phyloP scores from a whole-genome alignment of 306 rosid species.

The Comarum palustre region DNA sequence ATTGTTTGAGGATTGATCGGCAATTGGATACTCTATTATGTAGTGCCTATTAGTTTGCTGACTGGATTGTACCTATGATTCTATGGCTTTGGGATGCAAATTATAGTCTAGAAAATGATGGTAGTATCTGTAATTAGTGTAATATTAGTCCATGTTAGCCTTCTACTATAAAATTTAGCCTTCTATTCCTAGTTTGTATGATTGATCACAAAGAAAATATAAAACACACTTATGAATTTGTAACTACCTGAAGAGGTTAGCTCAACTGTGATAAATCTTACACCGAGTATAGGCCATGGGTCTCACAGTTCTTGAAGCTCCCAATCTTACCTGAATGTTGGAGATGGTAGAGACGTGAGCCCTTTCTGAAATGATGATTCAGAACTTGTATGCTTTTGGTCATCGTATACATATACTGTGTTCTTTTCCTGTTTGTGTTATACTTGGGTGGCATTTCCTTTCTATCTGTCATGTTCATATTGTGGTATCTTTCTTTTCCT shows the following conservation, averaged over 20 bases:
- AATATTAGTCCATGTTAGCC: background rate
- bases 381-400: background rate
- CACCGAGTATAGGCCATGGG: background rate
- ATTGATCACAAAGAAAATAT: background rate
- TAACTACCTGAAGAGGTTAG: background rate
- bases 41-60: background rate
- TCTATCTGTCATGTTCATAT: background rate
- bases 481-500: background rate
- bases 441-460: background rate
- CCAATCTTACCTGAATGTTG: background rate
- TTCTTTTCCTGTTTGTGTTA: background rate
- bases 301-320: background rate
- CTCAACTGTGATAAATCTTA: background rate
- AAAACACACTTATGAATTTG: background rate
- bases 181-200: background rate
- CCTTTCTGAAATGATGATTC: background rate
- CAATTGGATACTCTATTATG: background rate
- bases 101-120: background rate
- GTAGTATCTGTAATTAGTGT: background rate
- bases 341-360: background rate
- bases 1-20: conserved; percentile 3
- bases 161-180: background rate
- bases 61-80: background rate
- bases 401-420: background rate
- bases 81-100: background rate